Base-by-base conservation (phyloP, 2,329 filamentous ascomycete species). In the Colletotrichum navitas region DNA sequence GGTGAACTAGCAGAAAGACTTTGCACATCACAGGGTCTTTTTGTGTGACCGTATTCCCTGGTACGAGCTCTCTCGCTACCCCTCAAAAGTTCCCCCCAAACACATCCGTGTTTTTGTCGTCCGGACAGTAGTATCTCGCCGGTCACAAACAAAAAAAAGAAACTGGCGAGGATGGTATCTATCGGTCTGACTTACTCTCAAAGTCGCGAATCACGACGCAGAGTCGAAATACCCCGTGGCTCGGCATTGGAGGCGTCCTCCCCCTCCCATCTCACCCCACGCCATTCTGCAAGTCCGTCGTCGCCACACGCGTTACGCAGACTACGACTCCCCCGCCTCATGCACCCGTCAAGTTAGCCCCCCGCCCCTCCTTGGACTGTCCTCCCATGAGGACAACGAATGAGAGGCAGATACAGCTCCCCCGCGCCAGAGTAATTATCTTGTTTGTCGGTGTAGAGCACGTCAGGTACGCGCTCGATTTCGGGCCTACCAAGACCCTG, bases 231-330 rank as follows among this genome's bases (percentile, higher is more conserved):
- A 14, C 32, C 8, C 26, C 26, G 16, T 43, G 47, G 24, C 56
- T 54, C 26, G 45, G 36, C 64, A 16, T 29, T 7, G 47, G 32
- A 43, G 5, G 14, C 39, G 14, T 7, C 41, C 16, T 34, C 29
- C 29, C 29, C 36, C 36, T 16, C 29, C 21, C 29, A 16, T 29
- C 55, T 45, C 56, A 62, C 62, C 65, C 51, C 66, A 34, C 60
- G 29, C 59, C 39, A 7, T 56, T 41, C 32, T 56, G 16, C 16
- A 41, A 24, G 5, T 63, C 21, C 16, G 16, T 41, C 34, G 14
- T 41, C 34, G 34, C 24, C 18, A 39, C 18, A 39, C 8, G 6
- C 2, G 24, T 54, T 39, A 14, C 34, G 32, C 16, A 21, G 14
- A 36, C 34, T 24, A n/a, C 41, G 16, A 1, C 41, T 16, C 41